phyloP scores from a whole-genome alignment of 2,329 filamentous ascomycete genomes.

The Cryphonectria parasitica region DNA sequence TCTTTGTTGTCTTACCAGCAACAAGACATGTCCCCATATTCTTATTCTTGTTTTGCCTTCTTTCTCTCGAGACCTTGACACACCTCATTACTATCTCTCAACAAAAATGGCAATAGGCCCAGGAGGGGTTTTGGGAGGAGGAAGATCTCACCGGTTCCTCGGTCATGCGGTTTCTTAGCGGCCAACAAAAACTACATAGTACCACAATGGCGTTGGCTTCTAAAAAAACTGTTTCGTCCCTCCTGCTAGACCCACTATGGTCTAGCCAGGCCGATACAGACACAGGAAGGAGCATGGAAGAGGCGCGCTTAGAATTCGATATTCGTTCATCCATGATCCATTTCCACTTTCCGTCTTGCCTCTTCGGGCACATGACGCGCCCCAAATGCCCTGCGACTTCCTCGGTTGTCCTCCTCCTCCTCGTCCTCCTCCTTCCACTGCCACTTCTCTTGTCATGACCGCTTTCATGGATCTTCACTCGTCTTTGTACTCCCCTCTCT shows the following conservation, averaged over 20 bases:
- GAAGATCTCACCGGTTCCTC: background rate
- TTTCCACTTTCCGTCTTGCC: background rate
- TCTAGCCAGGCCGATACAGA: background rate
- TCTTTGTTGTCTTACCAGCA: background rate
- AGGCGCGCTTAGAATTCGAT: constrained; percentile 1
- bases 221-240: background rate
- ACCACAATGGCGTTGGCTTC: background rate
- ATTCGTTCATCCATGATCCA: background rate
- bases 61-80: background rate
- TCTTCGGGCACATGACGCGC: background rate
- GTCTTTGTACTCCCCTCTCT: background rate
- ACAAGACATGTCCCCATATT: background rate
- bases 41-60: background rate
- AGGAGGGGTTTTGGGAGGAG: background rate
- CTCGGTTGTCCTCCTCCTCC: background rate
- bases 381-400: background rate
- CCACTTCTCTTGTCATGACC: background rate
- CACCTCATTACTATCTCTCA: background rate
- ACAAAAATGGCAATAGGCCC: background rate
- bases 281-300: background rate
- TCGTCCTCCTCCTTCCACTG: background rate
- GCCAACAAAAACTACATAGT: background rate
- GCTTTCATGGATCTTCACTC: background rate
- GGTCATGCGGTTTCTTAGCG: background rate
- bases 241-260: background rate